Conservation (phyloP, 169 alveolate genomes). For the Plasmodium vivax region DNA sequence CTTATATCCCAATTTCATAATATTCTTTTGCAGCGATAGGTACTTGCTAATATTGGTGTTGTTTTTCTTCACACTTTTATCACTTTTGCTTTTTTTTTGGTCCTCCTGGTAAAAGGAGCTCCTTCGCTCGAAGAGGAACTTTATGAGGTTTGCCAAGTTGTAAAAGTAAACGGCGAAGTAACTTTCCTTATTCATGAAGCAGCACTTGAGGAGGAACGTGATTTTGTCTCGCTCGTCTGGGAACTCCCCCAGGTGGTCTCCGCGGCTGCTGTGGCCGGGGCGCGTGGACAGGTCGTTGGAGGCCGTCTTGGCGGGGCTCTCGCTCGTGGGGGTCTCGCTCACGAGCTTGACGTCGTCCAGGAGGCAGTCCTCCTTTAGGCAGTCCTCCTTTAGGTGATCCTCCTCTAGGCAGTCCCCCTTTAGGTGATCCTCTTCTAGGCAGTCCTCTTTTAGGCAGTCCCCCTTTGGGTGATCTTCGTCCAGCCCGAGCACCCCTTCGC, state of each 20-base stretch:
- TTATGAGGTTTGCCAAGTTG: slow-evolving; percentile 45
- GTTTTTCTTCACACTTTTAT: slow-evolving; percentile 21
- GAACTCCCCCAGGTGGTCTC: not conserved
- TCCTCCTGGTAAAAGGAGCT: slow-evolving; percentile 46
- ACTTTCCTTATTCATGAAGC: slow-evolving; percentile 62
- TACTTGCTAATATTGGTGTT: slow-evolving; percentile 44
- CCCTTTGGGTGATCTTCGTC: not conserved
- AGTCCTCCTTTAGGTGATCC: not conserved
- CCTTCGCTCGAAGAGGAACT: slow-evolving; percentile 50
- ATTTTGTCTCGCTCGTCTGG: not conserved
- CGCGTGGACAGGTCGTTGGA: slow-evolving; percentile 4
- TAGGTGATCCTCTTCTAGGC: too few relatives aligned
- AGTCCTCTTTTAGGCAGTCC: too few relatives aligned
- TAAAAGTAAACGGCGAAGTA: slow-evolving; percentile 58
- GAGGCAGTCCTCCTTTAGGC: not conserved
- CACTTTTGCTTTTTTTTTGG: slow-evolving; percentile 4
- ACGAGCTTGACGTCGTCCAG: not conserved
- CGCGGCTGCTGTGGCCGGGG: not conserved
- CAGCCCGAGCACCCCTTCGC: not conserved
- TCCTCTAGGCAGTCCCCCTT: not conserved
- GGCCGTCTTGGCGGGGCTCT: not conserved
- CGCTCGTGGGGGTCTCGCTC: not conserved
- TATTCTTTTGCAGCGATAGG: slow-evolving; percentile 63
- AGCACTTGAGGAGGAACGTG: slow-evolving; percentile 28
- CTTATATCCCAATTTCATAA: slow-evolving; percentile 69